phyloP scores from a whole-genome alignment of 2,329 filamentous ascomycete genomes.

The Massarina eburnea region DNA sequence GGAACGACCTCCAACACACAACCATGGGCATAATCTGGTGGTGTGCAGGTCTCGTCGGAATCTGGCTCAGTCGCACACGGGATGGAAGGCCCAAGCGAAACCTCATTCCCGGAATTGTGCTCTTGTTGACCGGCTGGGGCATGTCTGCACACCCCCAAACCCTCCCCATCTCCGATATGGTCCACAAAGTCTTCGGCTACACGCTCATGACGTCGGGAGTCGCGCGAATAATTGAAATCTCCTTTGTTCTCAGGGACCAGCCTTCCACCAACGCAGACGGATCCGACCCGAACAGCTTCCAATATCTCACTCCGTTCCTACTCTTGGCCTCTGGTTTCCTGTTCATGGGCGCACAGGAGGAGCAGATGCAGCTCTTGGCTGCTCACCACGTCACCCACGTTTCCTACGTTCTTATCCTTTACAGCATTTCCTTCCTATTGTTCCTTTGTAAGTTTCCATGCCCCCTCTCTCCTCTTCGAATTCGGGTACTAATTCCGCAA shows the following conservation, averaged over 20 bases:
- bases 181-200: conserved; percentile 89
- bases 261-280: conserved; percentile 67
- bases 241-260: conserved; percentile 79
- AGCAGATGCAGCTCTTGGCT: conserved; percentile 83
- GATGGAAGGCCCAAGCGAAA: conserved; percentile 88
- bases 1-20: conserved; percentile 95
- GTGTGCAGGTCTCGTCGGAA: conserved; percentile 84
- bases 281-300: conserved; percentile 70
- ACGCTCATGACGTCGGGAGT: conserved; percentile 89
- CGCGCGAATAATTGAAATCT: conserved; percentile 84
- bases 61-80: conserved; percentile 86
- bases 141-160: conserved; percentile 92
- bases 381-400: conserved; percentile 80
- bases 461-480: background rate
- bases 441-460: conserved; percentile 69
- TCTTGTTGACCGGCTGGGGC: conserved; percentile 89
- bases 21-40: conserved; percentile 99
- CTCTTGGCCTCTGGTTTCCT: conserved; percentile 91
- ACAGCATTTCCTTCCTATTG: conserved; percentile 83
- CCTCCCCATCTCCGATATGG: conserved; percentile 79
- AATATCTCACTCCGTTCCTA: conserved; percentile 71
- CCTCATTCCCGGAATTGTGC: conserved; percentile 87
- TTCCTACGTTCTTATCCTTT: conserved; percentile 88
- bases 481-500: conserved; percentile 1
- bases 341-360: conserved; percentile 96